These are phyloP conservation scores for Nephelium lappaceum DNA, from an alignment of 345 rosid genomes.

Conservation along the genomic window DNA sequence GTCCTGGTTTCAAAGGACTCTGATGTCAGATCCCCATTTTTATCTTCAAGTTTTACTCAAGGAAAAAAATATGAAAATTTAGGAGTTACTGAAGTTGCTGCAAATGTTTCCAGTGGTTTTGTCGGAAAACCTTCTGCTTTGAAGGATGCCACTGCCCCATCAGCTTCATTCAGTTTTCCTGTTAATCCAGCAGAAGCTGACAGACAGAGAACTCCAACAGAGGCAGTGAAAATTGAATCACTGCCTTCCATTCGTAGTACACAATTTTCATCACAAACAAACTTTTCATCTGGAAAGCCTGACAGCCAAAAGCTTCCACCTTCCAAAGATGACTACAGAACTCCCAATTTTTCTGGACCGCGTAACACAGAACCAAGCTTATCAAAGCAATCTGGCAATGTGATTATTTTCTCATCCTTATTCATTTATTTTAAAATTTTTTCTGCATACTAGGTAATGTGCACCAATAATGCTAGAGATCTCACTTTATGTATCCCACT, in stretches of 20 bases:
- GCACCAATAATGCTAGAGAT: no score
- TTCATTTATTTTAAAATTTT: not conserved
- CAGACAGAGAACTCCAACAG: conserved; percentile 36
- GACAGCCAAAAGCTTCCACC: conserved; percentile 38
- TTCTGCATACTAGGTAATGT: not conserved
- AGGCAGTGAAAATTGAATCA: conserved; percentile 56
- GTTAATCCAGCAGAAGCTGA: conserved; percentile 31
- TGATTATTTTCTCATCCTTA: conserved; percentile 37
- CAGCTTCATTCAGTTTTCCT: conserved; percentile 36
- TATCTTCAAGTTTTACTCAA: conserved; percentile 36
- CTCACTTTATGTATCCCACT: no score
- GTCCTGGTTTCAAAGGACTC: conserved; percentile 32
- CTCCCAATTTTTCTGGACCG: conserved; percentile 34
- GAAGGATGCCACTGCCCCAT: conserved; percentile 36
- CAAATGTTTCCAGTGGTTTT: conserved; percentile 35
- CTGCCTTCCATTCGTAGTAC: conserved; percentile 54
- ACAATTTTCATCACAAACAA: conserved; percentile 53
- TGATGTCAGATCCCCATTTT: conserved; percentile 32
- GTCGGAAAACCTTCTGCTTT: conserved; percentile 44
- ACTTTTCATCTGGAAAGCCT: conserved; percentile 54
- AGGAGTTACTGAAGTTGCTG: conserved; percentile 30
- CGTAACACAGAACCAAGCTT: conserved; percentile 55
- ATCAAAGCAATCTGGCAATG: conserved; percentile 78
- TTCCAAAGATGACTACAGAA: conserved; percentile 44
- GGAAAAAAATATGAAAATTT: conserved; percentile 36